phyloP scores from a whole-genome alignment of 305 asterid genomes.

The Ilex paraguariensis region DNA sequence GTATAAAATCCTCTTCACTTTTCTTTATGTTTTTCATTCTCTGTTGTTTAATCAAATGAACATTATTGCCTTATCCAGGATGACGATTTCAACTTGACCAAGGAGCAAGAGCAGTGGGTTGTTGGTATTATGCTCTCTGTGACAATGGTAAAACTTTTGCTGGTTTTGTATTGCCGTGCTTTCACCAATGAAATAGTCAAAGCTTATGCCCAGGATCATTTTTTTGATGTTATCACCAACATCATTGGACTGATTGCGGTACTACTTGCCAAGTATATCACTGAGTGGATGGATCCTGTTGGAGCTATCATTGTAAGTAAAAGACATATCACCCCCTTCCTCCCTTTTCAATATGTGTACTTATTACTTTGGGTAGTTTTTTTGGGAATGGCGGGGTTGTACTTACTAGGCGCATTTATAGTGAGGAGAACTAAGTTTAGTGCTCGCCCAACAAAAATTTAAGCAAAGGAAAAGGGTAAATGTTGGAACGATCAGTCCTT shows the following conservation, averaged over 20 bases:
- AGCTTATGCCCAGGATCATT: slow-evolving; percentile 32
- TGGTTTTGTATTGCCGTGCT: slow-evolving; percentile 24
- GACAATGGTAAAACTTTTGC: slow-evolving; percentile 24
- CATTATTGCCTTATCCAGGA: neutral
- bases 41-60: too few species aligned
- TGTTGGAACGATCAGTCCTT: too few species aligned
- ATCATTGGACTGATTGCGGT: slow-evolving; percentile 23
- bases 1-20: too few species aligned
- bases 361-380: too few species aligned
- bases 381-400: too few species aligned
- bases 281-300: slow-evolving; percentile 26
- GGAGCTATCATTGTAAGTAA: slow-evolving; percentile 29
- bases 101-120: slow-evolving; percentile 1
- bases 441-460: too few species aligned
- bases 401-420: too few species aligned
- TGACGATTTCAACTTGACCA: neutral
- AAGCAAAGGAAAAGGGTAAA: too few species aligned
- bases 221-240: slow-evolving; percentile 28
- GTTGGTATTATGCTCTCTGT: slow-evolving; percentile 12
- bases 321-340: too few species aligned
- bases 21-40: too few species aligned
- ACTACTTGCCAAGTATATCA: slow-evolving; percentile 22
- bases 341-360: too few species aligned
- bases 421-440: too few species aligned
- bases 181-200: slow-evolving; percentile 30